These are phyloP conservation scores for Pistacia atlantica DNA, from an alignment of 345 rosid species.

Conservation along the genomic window DNA sequence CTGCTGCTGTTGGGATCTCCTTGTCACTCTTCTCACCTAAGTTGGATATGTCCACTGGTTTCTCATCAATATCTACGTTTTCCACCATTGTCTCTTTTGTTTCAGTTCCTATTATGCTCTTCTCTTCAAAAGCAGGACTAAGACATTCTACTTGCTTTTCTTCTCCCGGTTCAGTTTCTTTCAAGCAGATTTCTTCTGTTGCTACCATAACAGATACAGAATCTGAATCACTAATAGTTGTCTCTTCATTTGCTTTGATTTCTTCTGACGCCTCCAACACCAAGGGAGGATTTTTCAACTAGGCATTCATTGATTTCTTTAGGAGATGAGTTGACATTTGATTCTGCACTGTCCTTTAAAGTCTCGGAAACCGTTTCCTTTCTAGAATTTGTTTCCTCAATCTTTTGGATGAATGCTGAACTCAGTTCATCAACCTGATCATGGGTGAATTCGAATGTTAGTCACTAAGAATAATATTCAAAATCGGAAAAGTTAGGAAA, in stretches of 20 bases:
- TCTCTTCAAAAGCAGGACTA: slow-evolving; percentile 22
- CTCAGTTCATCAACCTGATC: slow-evolving; percentile 28
- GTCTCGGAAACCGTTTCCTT: slow-evolving; percentile 16
- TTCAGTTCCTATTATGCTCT: slow-evolving; percentile 5
- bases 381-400: slow-evolving; percentile 22
- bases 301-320: slow-evolving; percentile 14
- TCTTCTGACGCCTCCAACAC: slow-evolving; percentile 18
- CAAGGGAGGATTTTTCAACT: slow-evolving; percentile 1
- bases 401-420: slow-evolving; percentile 16
- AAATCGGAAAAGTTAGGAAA: neutral
- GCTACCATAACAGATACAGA: neutral
- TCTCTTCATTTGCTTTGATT: slow-evolving; percentile 12
- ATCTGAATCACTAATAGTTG: neutral
- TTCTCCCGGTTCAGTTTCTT: slow-evolving; percentile 29
- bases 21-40: slow-evolving; percentile 9
- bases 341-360: slow-evolving; percentile 19
- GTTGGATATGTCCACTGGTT: slow-evolving; percentile 15
- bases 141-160: slow-evolving; percentile 20
- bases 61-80: slow-evolving; percentile 10
- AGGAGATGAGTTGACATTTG: neutral
- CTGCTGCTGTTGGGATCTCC: slow-evolving; percentile 6
- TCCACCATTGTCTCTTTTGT: slow-evolving; percentile 2
- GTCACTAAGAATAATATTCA: neutral
- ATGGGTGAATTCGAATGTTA: slow-evolving; percentile 4
- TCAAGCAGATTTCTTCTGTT: slow-evolving; percentile 21